Base-by-base conservation (phyloP, 2,329 filamentous ascomycete genomes). In the Pseudocercospora fuligena region DNA sequence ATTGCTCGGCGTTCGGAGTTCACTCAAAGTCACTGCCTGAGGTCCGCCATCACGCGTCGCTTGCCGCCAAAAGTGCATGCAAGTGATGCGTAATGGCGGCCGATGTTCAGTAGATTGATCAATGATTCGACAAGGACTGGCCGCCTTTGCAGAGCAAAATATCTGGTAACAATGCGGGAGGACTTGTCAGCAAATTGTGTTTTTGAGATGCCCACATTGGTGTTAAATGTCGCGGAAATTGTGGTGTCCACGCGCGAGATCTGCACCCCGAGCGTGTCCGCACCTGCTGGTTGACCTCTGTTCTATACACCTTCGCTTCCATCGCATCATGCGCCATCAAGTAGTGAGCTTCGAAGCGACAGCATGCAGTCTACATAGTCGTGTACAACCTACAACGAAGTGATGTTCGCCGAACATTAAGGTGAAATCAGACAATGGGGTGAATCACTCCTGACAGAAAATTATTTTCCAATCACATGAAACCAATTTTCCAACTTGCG, bases 391-490 rank as follows among this genome's bases (percentile, higher is more conserved):
- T 14, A 4, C 36, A 40, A n/a, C 5, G 36, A 40, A 40, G 36
- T 16, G 36, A 1, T 40, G 14, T n/a, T 40, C n/a, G 36, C 36
- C 11, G 36, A 33, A 31, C 29, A 31, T 31, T 31, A 31, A 33
- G 31, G 31, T n/a, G 36, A 40, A 40, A 5, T 40, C 36, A n/a
- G 14, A 40, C 14, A 40, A n/a, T 16, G 5, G 36, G 36, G 36
- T 40, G 36, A 40, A 40, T 40, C 14, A 40, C 36, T 40, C 36
- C 36, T 40, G 36, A 40, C 36, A 40, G 36, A 54, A 54, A 25
- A 25, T 54, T 27, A 54, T 23, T 31, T n/a, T n/a, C 51, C 6
- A 54, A 54, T 54, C 51, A 31, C 51, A 54, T 54, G 51, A 54
- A 54, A 54, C 25, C 21, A 54, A n/a, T 25, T 49, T n/a, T 49